Base-by-base conservation (phyloP, 352 stramenopile genomes). In the Phytophthora litchii region DNA sequence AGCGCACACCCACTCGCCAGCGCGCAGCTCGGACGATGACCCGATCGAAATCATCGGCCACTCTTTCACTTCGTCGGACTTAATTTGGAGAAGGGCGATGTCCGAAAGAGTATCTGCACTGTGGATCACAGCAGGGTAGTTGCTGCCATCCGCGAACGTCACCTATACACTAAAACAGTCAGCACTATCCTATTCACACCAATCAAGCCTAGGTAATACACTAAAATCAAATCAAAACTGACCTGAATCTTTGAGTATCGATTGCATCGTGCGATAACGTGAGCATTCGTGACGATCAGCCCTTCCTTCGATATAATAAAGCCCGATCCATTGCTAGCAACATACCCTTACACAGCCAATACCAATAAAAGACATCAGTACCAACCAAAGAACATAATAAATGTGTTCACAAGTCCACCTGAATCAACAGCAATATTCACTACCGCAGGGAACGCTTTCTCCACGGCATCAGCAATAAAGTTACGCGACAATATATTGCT, bases 1-100 rank as follows among this genome's bases (percentile, higher is more conserved):
- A 13, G 93, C 93, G 34, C 96, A 89, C 3, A 98, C 93, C 76
- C 88, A 98, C 60, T 98, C 92, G 21, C 93, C 93, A 14, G 88
- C 70, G 10, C 92, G 89, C 38, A 98, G 59, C 14, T 84, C 76
- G 2, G 73, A 80, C 1, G 86, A 96, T 17, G 74, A 76, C 1
- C 90, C 86, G 19, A 94, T 72, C 20, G 54, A 67, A 46, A 94
- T 88, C 45, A 80, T 91, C 12, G 83, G 83, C 79, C 83, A 92
- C 36, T 83, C 61, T 31, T 70, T 77, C 23, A 71, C 55, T 31
- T 83, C 72, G 17, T 77, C 55, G 11, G 75, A 73, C 23, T 92
- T 70, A 42, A 97, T 85, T 60, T 97, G 84, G 11, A 98, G 69
- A 25, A 98, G 77, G 12, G 93, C 93, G 21, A 98, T 83, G 70